Conservation (phyloP, 1,139 yeast species). For the Diutina sp. region DNA sequence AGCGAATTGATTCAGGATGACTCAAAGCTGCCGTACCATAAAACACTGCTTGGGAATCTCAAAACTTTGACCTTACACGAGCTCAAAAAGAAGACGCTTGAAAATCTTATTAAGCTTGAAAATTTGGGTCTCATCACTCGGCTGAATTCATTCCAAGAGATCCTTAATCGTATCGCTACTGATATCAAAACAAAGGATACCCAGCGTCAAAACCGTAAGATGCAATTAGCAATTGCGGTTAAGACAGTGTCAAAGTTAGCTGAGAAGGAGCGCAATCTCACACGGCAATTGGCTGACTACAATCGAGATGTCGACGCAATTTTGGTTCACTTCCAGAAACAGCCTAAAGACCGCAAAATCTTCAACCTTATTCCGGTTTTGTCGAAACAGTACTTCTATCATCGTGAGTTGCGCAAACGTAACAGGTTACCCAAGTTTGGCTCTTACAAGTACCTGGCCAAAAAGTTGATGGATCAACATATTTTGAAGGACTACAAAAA, state of each 20-base stretch:
- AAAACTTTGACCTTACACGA: conserved; percentile 54
- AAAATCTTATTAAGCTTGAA: conserved; percentile 67
- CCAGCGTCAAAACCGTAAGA: conserved; percentile 47
- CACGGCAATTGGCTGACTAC: conserved; percentile 52
- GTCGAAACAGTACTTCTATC: conserved; percentile 70
- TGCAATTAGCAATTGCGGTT: conserved; percentile 48
- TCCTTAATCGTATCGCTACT: conserved; percentile 71
- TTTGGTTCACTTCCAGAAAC: conserved; percentile 48
- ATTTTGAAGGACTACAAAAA: conserved; percentile 44
- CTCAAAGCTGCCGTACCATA: conserved; percentile 17
- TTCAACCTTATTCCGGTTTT: conserved; percentile 49
- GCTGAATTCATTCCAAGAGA: conserved; percentile 60
- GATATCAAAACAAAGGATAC: conserved; percentile 75
- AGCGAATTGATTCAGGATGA: conserved; percentile 42
- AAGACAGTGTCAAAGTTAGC: conserved; percentile 47
- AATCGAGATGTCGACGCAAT: conserved; percentile 57
- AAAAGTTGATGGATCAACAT: conserved; percentile 63
- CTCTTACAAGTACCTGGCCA: conserved; percentile 70
- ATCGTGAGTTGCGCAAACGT: conserved; percentile 53
- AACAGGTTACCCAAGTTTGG: conserved; percentile 71
- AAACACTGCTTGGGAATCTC: conserved; percentile 39
- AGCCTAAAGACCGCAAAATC: conserved; percentile 36
- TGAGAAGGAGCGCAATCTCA: conserved; percentile 50
- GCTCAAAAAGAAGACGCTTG: conserved; percentile 65
- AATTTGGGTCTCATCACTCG: conserved; percentile 53